These are phyloP conservation scores for Phytopythium helicoides DNA, from an alignment of 352 stramenopile genomes.

Conservation along the genomic window DNA sequence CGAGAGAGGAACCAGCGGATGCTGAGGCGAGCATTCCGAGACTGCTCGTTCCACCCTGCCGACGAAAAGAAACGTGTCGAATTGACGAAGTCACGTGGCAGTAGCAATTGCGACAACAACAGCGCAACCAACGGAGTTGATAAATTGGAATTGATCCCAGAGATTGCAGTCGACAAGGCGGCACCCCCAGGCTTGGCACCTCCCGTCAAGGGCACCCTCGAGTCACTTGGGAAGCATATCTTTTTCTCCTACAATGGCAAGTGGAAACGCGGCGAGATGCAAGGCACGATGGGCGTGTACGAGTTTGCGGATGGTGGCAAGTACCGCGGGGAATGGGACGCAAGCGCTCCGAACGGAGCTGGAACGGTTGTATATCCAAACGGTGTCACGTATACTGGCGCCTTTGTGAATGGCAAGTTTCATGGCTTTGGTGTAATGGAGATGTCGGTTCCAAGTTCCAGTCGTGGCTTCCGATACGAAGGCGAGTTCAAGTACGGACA, in stretches of 20 bases:
- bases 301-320: constrained; percentile 69
- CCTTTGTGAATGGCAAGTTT: constrained; percentile 51
- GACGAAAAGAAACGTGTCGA: constrained; percentile 15
- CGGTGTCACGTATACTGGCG: constrained; percentile 64
- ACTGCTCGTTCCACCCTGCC: constrained; percentile 61
- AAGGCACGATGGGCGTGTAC: constrained; percentile 58
- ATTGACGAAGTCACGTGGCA: constrained; percentile 8
- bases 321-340: constrained; percentile 54
- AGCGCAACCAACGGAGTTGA: constrained; percentile 44
- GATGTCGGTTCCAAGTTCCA: constrained; percentile 12
- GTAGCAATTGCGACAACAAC: constrained; percentile 18
- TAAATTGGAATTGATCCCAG: constrained; percentile 47
- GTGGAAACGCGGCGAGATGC: constrained; percentile 73
- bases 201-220: constrained; percentile 51
- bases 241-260: constrained; percentile 70
- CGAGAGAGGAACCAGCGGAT: constrained; percentile 56
- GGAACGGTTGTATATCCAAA: constrained; percentile 64
- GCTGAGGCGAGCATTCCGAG: constrained; percentile 60
- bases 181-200: constrained; percentile 59
- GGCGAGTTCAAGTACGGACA: constrained; percentile 48
- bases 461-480: constrained; percentile 48
- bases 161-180: constrained; percentile 19
- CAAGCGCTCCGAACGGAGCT: constrained; percentile 35
- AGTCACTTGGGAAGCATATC: constrained; percentile 60
- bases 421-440: constrained; percentile 67